Conservation (phyloP, 2,329 filamentous ascomycete genomes). For the Pestalotiopsis sp. region DNA sequence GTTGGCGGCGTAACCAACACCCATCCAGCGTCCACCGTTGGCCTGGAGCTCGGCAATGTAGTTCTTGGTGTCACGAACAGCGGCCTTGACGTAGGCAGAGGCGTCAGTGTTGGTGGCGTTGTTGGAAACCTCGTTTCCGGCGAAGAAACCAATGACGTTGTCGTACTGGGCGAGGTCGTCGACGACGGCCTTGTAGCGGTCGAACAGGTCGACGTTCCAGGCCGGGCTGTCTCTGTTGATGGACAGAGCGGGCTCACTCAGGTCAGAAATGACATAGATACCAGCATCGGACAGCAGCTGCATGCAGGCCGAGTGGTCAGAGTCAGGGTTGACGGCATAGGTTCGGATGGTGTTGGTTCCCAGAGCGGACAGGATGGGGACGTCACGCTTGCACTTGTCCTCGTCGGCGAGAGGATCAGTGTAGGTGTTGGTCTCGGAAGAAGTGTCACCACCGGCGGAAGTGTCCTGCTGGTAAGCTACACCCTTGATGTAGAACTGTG, state of each 20-base stretch:
- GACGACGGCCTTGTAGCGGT: slow-evolving; percentile 71
- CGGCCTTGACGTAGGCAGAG: slow-evolving; percentile 79
- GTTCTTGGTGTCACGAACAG: slow-evolving; percentile 77
- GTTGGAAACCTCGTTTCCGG: slow-evolving; percentile 82
- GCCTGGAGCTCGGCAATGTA: slow-evolving; percentile 71
- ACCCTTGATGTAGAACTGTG: slow-evolving; percentile 66
- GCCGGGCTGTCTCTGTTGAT: slow-evolving; percentile 69
- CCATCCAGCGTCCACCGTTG: slow-evolving; percentile 55
- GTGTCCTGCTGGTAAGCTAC: slow-evolving; percentile 76
- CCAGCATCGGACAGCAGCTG: slow-evolving; percentile 67
- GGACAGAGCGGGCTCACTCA: slow-evolving; percentile 70
- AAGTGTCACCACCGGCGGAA: slow-evolving; percentile 40
- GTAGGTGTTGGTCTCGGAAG: slow-evolving; percentile 50
- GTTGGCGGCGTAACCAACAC: slow-evolving; percentile 80
- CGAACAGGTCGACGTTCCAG: slow-evolving; percentile 72
- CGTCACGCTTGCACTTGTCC: slow-evolving; percentile 67
- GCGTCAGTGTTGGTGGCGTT: slow-evolving; percentile 72
- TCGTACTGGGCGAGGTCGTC: slow-evolving; percentile 70
- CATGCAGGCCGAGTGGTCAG: slow-evolving; percentile 74
- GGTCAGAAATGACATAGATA: slow-evolving; percentile 78
- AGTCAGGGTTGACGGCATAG: slow-evolving; percentile 72
- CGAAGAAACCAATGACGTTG: slow-evolving; percentile 82
- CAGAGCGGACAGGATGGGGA: slow-evolving; percentile 67
- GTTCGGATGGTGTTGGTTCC: slow-evolving; percentile 77
- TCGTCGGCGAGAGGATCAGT: slow-evolving; percentile 70